Conservation (phyloP, 2,329 filamentous ascomycete species). For the Colletotrichum australisinense region DNA sequence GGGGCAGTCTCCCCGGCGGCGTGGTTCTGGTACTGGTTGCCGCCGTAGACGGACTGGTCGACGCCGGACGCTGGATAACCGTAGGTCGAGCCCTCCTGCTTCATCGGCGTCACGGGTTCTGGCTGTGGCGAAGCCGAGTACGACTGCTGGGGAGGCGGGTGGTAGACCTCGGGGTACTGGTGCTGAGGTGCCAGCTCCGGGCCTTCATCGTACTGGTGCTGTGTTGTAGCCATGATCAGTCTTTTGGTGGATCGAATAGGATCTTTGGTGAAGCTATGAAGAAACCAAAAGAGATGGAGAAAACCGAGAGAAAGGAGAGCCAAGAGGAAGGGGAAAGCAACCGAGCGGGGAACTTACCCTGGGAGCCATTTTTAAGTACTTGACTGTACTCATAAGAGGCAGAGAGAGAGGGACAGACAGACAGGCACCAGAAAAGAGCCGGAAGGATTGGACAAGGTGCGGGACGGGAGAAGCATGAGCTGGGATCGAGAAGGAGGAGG, state of each 20-base stretch:
- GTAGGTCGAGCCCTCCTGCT: conserved; percentile 25
- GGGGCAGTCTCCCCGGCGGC: not conserved
- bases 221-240: conserved; percentile 4
- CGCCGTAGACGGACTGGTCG: conserved; percentile 28
- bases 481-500: conserved; percentile 2
- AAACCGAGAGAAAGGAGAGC: not conserved
- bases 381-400: conserved; percentile 16
- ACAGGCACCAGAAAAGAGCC: not conserved
- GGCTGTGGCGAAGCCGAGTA: conserved; percentile 20
- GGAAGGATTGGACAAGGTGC: conserved; percentile 8
- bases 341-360: conserved; percentile 11
- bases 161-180: conserved; percentile 30
- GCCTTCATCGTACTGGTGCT: conserved; percentile 30
- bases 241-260: not conserved
- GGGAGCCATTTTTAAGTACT: conserved; percentile 28
- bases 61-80: conserved; percentile 17
- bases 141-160: conserved; percentile 10
- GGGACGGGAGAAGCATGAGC: conserved; percentile 1
- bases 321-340: not conserved
- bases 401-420: not conserved
- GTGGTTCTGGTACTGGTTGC: conserved; percentile 2
- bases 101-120: conserved; percentile 18
- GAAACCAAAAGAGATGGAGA: not conserved
- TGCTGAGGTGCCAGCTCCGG: conserved; percentile 30
- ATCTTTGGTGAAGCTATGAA: not conserved